Base-by-base conservation (phyloP, 495 filamentous ascomycete species). In the Penicillium bovifimosum region DNA sequence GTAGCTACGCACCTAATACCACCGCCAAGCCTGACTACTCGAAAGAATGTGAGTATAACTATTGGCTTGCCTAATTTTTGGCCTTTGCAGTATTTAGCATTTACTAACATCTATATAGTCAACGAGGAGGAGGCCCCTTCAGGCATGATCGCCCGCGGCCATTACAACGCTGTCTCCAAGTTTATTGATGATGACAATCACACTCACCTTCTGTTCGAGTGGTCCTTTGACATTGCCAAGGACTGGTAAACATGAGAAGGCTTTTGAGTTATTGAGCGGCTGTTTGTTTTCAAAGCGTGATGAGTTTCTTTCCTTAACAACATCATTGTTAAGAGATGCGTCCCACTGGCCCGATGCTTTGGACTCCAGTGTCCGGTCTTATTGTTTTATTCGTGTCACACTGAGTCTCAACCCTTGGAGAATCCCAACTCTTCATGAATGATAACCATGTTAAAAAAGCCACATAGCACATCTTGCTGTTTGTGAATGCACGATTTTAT, bases 181-280 rank as follows among this genome's bases (percentile, higher is more conserved):
- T 97, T 98, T 70, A 74, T 93, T 48, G 93, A 98, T 65, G 93
- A 98, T 55, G 93, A 98, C 72, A 77, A 88, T 55, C 80, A 88
- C 67, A 82, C 76, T 28, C 90, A 97, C 69, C 77, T 98, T 34
- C 72, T 83, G 60, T 97, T 98, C 71, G 84, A 91, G 50, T 98
- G 93, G 93, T 78, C 81, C 43, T 96, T 98, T 60, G 86, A 96
- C 59, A 96, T 98, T 63, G 79, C 82, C 68, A 98, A 96, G 78
- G 87, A 92, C 64, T 97, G 93, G 95, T 73, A 63, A 52, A 45
- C 50, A 42, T 64, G 27, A 33, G 43, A 56, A 41, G 34, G 53
- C 39, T 51, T 36, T 60, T 60, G 45, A 60, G 50, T 63, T 67
- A 54, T 55, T 61, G 56, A 67, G 64, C 62, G 62, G 57, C 50